Base-by-base conservation (phyloP, 148 eudicot species). In the Pharnaceum exiguum region DNA sequence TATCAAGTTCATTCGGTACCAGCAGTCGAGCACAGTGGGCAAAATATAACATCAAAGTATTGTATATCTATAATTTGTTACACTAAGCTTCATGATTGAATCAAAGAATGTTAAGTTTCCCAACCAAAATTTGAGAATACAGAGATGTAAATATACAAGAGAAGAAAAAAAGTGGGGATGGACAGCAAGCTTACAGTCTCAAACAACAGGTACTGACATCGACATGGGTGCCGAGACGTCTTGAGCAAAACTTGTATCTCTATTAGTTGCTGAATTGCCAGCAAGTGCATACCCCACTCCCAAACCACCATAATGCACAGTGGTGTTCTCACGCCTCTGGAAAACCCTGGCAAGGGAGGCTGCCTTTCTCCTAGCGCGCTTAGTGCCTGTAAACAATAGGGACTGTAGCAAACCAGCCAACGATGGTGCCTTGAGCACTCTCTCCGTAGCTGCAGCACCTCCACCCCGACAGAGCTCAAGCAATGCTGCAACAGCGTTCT, bases 341-440 rank as follows among this genome's bases (percentile, higher is more conserved):
- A 82, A 84, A 51, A 84, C 95, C 58, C 89, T 73, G 48, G 95
- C 97, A 46, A 90, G 89, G 1, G 95, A 87, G 1, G 93, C 93
- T 2, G 97, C 97, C 72, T 90, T 90, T 30, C 97, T 82, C 59
- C 97, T 69, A 2, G 97, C 97, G 0, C 97, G 72, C 68, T 87
- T 90, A 16, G 97, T 90, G 39, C 97, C 97, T 0, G 93, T 90
- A 50, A 84, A 90, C 38, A 87, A 66, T 59, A 90, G 61, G 7
- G 72, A 65, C 60, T 87, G 89, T 30, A 90, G 73, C 61, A 84
- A 63, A 36, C 83, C 58, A 0, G 77, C 82, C 70, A 90, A 54
- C 0, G 95, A 63, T 0, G 97, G 97, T 10, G 89, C 85, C 50
- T 57, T 75, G 47, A 90, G 40, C 66, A 90, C 95, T 65, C 69